phyloP scores from a whole-genome alignment of 169 alveolate species.

The Plasmodium billcollinsi region DNA sequence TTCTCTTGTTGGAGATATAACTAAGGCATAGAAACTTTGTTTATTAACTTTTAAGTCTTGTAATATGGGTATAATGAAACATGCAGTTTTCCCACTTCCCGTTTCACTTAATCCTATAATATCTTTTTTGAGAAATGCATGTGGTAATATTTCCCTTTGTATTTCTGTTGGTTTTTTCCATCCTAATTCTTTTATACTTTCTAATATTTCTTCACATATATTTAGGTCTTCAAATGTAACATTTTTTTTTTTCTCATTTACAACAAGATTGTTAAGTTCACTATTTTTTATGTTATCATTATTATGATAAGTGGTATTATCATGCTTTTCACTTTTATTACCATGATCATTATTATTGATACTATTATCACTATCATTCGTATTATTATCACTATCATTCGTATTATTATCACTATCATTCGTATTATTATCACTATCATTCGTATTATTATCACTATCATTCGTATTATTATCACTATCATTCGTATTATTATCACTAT shows the following conservation, averaged over 20 bases:
- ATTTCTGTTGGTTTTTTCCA: slow-evolving; percentile 96
- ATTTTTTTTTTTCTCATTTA: neutral
- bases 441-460: neutral
- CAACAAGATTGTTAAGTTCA: neutral
- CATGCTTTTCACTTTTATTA: neutral
- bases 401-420: no score
- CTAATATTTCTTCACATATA: slow-evolving; percentile 95
- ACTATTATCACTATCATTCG: no score
- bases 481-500: no score
- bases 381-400: no score
- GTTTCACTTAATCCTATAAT: slow-evolving; percentile 99
- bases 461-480: neutral
- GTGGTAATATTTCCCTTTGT: slow-evolving; percentile 94
- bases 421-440: no score
- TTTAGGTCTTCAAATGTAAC: slow-evolving; percentile 93
- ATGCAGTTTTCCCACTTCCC: slow-evolving; percentile 95
- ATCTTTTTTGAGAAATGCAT: slow-evolving; percentile 95
- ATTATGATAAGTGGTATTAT: no score
- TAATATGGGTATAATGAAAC: slow-evolving; percentile 97
- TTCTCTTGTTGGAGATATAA: slow-evolving; percentile 99
- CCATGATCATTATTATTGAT: neutral
- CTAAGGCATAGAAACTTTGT: slow-evolving; percentile 91
- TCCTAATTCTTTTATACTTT: slow-evolving; percentile 92
- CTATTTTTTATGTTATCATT: neutral
- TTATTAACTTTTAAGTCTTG: slow-evolving; percentile 93